Conservation (phyloP, 108 stramenopile species). For the Stephanodiscus minutulus region DNA sequence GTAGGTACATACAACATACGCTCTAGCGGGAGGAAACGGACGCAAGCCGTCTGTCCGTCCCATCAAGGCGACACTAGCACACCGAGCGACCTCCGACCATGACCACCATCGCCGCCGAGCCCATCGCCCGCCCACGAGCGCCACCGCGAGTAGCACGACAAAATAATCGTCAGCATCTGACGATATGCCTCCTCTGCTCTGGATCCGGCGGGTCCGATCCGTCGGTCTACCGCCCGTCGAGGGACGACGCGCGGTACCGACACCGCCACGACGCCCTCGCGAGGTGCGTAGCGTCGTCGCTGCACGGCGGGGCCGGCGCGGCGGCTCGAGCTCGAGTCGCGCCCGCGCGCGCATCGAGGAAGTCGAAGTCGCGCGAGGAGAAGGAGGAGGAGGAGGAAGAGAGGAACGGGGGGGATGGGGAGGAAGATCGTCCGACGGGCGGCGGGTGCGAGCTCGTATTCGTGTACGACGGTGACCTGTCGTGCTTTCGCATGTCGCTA, state of each 20-base stretch:
- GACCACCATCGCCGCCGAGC: neutral
- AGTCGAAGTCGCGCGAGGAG: too few species aligned
- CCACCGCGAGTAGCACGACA: neutral
- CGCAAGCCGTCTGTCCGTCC: too few species aligned
- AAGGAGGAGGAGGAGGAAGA: too few species aligned
- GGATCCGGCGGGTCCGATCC: conserved; percentile 64
- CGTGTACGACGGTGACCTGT: conserved; percentile 68
- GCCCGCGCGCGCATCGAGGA: too few species aligned
- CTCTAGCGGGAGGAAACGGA: too few species aligned
- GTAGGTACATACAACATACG: too few species aligned
- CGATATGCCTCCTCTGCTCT: conserved; percentile 64
- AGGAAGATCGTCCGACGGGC: neutral
- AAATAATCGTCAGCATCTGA: neutral
- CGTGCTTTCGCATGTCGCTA: conserved; percentile 28
- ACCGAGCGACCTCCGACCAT: neutral
- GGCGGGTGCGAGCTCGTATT: conserved; percentile 53
- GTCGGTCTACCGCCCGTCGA: conserved; percentile 57
- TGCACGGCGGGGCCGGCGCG: conserved; percentile 52
- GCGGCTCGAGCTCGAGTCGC: too few species aligned
- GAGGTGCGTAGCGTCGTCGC: conserved; percentile 64
- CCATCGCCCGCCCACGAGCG: neutral
- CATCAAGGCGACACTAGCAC: too few species aligned
- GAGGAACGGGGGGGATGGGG: neutral
- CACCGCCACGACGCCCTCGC: conserved; percentile 77
- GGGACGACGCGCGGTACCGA: conserved; percentile 78